Base-by-base conservation (phyloP, 495 filamentous ascomycete genomes). In the Tuber borchii region DNA sequence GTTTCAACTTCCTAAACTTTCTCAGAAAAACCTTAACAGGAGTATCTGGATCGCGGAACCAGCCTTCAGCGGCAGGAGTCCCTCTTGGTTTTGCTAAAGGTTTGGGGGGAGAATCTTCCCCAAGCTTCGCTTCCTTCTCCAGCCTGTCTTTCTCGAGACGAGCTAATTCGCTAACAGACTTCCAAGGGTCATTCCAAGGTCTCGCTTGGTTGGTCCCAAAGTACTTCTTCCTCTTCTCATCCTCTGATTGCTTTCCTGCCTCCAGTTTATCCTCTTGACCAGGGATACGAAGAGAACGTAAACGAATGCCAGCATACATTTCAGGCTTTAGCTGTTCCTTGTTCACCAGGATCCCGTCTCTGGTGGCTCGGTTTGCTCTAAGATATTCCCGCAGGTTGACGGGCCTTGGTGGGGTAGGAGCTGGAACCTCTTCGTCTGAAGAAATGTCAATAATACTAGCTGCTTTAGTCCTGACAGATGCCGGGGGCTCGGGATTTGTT, bases 1-100 rank as follows among this genome's bases (percentile, higher is more conserved):
- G 77, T 51, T 76, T 79, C n/a, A 79, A 44, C 19, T 73, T 70
- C 61, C 71, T 79, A n/a, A 79, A 70, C 22, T 73, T 70, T 68
- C 61, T 79, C 56, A 75, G 73, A 39, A 79, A 80, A 20, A 74
- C 43, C 70, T 78, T 82, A 46, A 82, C 70, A 17, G 81, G 81
- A 14, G 81, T 82, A 56, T 82, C 69, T 12, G 79, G 73, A 56
- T 82, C 80, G n/a, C 69, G 74, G 43, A 73, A 82, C 81, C 81
- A 82, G n/a, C 74, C 73, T 71, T 78, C n/a, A 16, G 45, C 20
- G 12, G 9, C 43, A 45, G 9, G 34, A 39, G 26, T 17, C 40
- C 34, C 76, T 10, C 39, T 37, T 22, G 43, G 17, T 37, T 69
- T 70, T 39, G 26, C 45, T 6, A 1, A 34, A 34, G 56, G 12